Base-by-base conservation (phyloP, 2,329 filamentous ascomycete genomes). In the Colletotrichum liriopes region DNA sequence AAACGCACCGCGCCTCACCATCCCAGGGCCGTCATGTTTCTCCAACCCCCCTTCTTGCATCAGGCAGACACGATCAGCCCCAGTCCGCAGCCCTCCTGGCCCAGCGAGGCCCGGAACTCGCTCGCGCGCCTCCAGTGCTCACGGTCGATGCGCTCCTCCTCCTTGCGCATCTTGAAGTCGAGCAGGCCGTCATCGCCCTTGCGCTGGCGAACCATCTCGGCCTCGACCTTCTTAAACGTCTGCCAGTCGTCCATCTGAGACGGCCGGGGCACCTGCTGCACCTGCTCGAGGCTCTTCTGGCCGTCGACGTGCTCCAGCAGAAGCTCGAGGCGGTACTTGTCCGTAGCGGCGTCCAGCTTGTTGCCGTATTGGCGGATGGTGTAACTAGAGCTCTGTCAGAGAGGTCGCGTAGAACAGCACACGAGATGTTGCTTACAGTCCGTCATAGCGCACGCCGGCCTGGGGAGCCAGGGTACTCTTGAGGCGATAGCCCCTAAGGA, bases 221-320 rank as follows among this genome's bases (percentile, higher is more conserved):
- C 62, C 63, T 75, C 72, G 49, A 73, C 26, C 73, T 84, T 85
- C 74, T 87, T 81, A 77, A 86, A 90, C 11, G 88, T 75, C 2
- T 80, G 71, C 88, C 87, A 91, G 70, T 91, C 88, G 71, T 91
- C 89, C 7, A 88, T 74, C 76, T 90, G 86, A 2, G 87, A 88
- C 2, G 88, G 88, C 14, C 77, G 82, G 0, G 89, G 89, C 16
- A 88, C 81, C n/a, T 75, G 68, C n/a, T 78, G 73, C 11, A 90
- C 74, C 7, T 85, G 80, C 9, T 84, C 77, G 72, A 89, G 79
- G 2, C 84, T 74, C 1, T 68, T 79, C 74, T 89, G 86, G 14
- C 79, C 81, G 0, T 78, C 60, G 9, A 83, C 80, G 29, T 86
- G 83, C 73, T 88, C 83, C 2, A 91, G 79, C 0, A 79, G 84